These are phyloP conservation scores for Ganoderma lingzhi DNA, from an alignment of 1,284 basidiomycete genomes.

Conservation along the genomic window DNA sequence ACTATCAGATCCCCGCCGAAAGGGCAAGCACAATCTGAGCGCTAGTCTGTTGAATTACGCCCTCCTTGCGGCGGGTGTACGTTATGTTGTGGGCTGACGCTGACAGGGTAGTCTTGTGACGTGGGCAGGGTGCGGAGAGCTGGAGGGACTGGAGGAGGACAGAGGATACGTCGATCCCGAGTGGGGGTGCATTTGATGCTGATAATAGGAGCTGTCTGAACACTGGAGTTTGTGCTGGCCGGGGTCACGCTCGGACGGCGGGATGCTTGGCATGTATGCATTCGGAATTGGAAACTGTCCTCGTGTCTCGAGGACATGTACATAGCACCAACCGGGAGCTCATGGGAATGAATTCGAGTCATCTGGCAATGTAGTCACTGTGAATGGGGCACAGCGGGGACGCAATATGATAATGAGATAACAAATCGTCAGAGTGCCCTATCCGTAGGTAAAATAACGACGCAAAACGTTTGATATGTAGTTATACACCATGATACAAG, in stretches of 20 bases:
- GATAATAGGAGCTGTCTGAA: background rate
- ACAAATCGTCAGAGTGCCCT: too few relatives aligned
- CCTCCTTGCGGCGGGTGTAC: background rate
- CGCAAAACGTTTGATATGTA: too few relatives aligned
- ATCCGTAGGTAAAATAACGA: too few relatives aligned
- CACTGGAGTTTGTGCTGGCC: background rate
- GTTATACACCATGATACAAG: too few relatives aligned
- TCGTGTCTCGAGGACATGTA: background rate
- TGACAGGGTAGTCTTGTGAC: too few relatives aligned
- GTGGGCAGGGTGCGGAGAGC: conserved; percentile 32
- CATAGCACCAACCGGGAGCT: background rate
- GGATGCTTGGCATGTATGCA: background rate
- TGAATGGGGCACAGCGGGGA: background rate
- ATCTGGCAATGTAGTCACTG: background rate
- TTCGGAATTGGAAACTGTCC: background rate
- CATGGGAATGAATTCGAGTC: background rate
- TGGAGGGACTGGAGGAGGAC: conserved; percentile 24
- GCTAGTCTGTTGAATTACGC: conserved; percentile 35
- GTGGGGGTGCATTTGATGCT: background rate
- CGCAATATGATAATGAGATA: too few relatives aligned
- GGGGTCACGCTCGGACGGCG: background rate
- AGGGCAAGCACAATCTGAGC: conserved; percentile 40
- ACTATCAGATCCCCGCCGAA: conserved; percentile 37
- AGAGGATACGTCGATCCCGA: conserved; percentile 15
- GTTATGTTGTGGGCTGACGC: conserved; percentile 14